Evolutionary conservation across 192 early-diverging fungal species (phyloP).

Genomic region (Coemansia sp.): DNA sequence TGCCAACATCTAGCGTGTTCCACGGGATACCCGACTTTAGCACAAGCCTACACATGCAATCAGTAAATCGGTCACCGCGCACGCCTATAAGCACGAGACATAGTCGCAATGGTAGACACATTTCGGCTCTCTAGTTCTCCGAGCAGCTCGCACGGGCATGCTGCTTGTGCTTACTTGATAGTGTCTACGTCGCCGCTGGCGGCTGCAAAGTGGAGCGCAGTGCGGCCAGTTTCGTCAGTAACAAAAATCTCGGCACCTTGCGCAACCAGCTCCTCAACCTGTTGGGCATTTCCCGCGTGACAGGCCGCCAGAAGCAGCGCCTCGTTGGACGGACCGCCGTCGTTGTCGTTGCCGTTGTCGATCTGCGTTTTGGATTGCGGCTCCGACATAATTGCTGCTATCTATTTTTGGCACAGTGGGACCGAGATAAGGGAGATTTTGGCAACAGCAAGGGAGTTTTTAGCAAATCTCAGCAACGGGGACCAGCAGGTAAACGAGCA

Average conservation of each 20-base stretch:
- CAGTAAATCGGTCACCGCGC: too few relatives aligned
- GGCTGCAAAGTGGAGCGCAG: conserved; percentile 67
- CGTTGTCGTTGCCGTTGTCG: background rate
- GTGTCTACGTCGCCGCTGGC: conserved; percentile 61
- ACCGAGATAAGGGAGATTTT: too few relatives aligned
- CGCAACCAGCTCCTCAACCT: conserved; percentile 48
- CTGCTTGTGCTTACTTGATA: conserved; percentile 52
- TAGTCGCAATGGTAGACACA: too few relatives aligned
- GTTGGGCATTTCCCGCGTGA: conserved; percentile 32
- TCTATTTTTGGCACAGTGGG: background rate
- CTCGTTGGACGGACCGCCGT: conserved; percentile 17
- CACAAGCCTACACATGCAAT: conserved; percentile 36
- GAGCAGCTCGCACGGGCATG: too few relatives aligned
- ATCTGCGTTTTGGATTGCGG: conserved; percentile 1
- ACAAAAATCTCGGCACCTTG: conserved; percentile 56
- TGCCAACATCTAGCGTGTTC: conserved; percentile 73
- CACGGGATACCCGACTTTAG: conserved; percentile 71
- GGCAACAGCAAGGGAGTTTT: background rate
- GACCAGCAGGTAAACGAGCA: too few relatives aligned
- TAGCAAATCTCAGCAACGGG: conserved; percentile 2
- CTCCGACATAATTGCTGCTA: background rate
- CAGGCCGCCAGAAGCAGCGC: conserved; percentile 42
- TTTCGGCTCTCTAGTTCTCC: too few relatives aligned
- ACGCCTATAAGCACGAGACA: too few relatives aligned
- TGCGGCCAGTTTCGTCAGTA: conserved; percentile 55